Evolutionary conservation across 208 protist species (phyloP), one percentile per base, ranked within the genome.

Genomic region (Lotmaria passim): DNA sequence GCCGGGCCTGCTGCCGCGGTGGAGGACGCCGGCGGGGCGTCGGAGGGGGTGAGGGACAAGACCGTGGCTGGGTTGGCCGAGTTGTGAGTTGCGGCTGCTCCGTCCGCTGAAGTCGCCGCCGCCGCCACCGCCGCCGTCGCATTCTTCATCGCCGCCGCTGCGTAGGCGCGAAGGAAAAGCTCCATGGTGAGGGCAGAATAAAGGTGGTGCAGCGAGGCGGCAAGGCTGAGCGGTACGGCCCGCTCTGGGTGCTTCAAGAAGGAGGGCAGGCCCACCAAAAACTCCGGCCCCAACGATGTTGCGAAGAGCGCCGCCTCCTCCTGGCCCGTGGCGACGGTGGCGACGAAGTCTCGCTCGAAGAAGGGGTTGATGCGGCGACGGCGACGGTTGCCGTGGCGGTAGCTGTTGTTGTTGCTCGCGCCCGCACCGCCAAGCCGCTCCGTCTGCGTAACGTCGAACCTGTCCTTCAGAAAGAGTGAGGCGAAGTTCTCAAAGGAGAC

Each of bases 381-480:
- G 36, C 71, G 77, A 48, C 66, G 56, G 21, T 56, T 58, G 56
- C 52, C 46, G n/a, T 69, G n/a, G 21, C 61, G 70, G 44, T 53
- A 38, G 61, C 61, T 56, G 24, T 11, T 56, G 44, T 36, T 73
- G 47, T 47, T 41, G 36, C 65, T 51, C 15, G 52, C 34, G 41
- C 61, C 30, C 17, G 33, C 47, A 36, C 55, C 55, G 48, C 57
- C 57, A 12, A 48, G 30, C 33, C 59, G 52, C 38, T 78, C 67
- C 34, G 67, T 41, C 64, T 79, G 65, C 26, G 62, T 51, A 7
- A 78, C 57, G 58, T 87, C 85, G 30, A 69, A 65, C 43, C 70
- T 65, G n/a, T 79, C 62, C 53, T 87, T 89, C 3, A 88, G 77
- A 52, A 91, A 91, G 60, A 93, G 70, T 26, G 83, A 90, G 1